Conservation (phyloP, 805 yeast genomes). For the Hanseniaspora valbyensis region DNA sequence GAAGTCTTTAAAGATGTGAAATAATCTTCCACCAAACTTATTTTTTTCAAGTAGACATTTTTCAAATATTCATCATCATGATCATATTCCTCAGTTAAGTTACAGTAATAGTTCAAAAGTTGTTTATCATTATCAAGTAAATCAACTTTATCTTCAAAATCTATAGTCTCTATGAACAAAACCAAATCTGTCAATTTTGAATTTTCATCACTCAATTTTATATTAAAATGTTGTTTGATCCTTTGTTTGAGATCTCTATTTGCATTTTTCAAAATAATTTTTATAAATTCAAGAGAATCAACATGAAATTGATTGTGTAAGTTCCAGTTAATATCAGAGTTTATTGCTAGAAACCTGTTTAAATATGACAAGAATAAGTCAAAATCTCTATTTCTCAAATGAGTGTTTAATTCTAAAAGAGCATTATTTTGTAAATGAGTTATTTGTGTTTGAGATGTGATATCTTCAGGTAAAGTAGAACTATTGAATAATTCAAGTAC, state of each 20-base stretch:
- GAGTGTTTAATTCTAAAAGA: neutral
- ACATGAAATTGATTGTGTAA: conserved; percentile 7
- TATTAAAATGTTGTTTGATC: conserved; percentile 1
- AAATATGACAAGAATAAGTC: neutral
- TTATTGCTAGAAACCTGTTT: neutral
- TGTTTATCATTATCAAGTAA: neutral
- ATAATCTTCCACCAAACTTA: neutral
- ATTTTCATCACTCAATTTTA: neutral
- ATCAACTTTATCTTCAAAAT: neutral
- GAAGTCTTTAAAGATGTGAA: neutral
- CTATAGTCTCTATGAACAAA: neutral
- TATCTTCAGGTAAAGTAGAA: neutral
- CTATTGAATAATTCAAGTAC: neutral
- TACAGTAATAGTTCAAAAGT: conserved; percentile 1
- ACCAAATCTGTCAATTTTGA: neutral
- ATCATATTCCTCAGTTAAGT: conserved; percentile 4
- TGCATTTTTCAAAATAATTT: neutral
- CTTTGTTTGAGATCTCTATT: neutral
- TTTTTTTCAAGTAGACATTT: conserved; percentile 6
- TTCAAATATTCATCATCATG: conserved; percentile 5
- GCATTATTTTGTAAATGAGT: conserved; percentile 4
- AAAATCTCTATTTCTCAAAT: neutral
- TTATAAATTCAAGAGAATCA: conserved; percentile 7
- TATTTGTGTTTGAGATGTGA: conserved; percentile 1
- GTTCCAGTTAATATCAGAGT: conserved; percentile 9